Evolutionary conservation across 805 yeast genomes (phyloP).

Genomic region (Pichia sporocuriosa): DNA sequence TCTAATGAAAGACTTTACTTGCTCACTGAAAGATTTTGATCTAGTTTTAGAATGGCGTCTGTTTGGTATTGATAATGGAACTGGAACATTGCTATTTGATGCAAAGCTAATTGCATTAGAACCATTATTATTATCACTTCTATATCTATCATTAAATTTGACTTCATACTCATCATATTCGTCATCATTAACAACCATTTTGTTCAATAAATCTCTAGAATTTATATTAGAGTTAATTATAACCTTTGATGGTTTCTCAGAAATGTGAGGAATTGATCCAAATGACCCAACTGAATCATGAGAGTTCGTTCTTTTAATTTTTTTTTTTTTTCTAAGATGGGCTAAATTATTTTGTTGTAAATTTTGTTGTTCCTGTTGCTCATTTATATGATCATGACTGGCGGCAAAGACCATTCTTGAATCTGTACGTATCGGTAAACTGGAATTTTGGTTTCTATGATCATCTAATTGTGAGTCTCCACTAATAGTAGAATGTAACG

Average conservation of each 20-base stretch:
- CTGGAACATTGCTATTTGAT: slow-evolving; percentile 10
- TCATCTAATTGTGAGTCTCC: slow-evolving; percentile 32
- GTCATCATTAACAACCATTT: slow-evolving; percentile 25
- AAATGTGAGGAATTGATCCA: neutral
- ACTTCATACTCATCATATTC: slow-evolving; percentile 25
- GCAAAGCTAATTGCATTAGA: slow-evolving; percentile 10
- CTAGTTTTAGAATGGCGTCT: slow-evolving; percentile 18
- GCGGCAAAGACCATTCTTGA: slow-evolving; percentile 12
- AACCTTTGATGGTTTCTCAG: slow-evolving; percentile 6
- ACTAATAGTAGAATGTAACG: slow-evolving; percentile 30
- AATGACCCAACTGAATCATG: slow-evolving; percentile 1
- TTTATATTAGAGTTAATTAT: slow-evolving; percentile 10
- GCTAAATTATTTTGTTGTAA: neutral
- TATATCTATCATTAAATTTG: slow-evolving; percentile 20
- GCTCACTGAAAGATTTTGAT: slow-evolving; percentile 39
- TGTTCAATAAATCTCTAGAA: slow-evolving; percentile 27
- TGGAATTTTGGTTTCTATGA: slow-evolving; percentile 30
- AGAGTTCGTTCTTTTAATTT: slow-evolving; percentile 2
- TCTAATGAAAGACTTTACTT: slow-evolving; percentile 31
- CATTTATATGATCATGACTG: no score
- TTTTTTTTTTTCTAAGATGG: neutral
- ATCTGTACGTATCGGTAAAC: slow-evolving; percentile 29
- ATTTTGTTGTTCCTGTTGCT: neutral
- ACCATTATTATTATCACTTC: slow-evolving; percentile 5
- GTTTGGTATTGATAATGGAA: slow-evolving; percentile 8